Evolutionary conservation across 768 basidiomycete genomes (phyloP), one percentile per base, ranked within the genome.

Genomic region (Psilocybe sp.): DNA sequence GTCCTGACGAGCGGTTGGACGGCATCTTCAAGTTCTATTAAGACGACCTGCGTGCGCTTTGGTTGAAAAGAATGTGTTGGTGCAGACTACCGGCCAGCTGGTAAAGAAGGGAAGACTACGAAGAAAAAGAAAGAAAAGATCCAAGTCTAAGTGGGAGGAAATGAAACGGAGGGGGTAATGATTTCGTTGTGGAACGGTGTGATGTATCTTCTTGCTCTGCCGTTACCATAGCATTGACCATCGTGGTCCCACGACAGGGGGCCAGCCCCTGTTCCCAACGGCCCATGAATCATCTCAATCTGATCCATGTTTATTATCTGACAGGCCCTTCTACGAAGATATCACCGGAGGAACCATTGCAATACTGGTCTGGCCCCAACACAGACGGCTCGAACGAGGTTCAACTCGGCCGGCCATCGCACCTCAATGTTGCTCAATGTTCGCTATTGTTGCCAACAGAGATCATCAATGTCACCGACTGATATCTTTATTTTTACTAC

Each of bases 1-100:
- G 78, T 53, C 76, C 80, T 33, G 85, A 86, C 13, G 73, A 78
- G 34, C 78, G 80, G 54, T 76, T 79, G 47, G 62, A 42, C 68
- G 70, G 70, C 47, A 39, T 51, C 28, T 56, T 47, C 52, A 55
- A 41, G 59, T 52, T 58, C 49, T 53, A 58, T 52, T 52, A 59
- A 46, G 63, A 74, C 71, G 70, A 51, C 70, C 72, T 69, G 73
- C 71, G 72, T 69, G 73, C 71, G 72, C 60, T 60, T 60, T 56
- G 62, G 64, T 56, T 36, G 51, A 69, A 71, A 65, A 56, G 63
- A 66, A 63, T 64, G 64, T 62, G 61, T 61, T 28, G 23, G 23
- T 28, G 23, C 23, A 64, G 64, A 52, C 59, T 76, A 74, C 75
- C 75, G 70, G 77, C 76, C 75, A 73, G 75, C 69, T 65, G 68